Evolutionary conservation across 257 asterid species (phyloP).

Genomic region (Mitragyna speciosa): DNA sequence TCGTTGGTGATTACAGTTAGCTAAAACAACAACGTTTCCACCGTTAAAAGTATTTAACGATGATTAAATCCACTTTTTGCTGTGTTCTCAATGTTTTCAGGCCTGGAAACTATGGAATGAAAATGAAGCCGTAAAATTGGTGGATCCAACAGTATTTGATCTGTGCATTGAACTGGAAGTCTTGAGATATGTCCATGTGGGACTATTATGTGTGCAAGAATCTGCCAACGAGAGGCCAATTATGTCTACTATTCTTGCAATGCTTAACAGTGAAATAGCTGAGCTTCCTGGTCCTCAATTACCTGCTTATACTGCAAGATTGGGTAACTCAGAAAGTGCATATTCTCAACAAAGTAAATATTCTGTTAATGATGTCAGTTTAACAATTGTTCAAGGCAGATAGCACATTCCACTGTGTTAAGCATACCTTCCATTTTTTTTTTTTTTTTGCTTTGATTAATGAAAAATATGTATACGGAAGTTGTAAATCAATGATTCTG

Average conservation of each 20-base stretch:
- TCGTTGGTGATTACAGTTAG: neutral
- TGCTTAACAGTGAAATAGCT: constrained; percentile 48
- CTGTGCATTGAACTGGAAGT: constrained; percentile 28
- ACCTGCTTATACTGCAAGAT: constrained; percentile 32
- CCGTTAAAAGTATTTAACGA: no score
- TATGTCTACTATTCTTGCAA: constrained; percentile 43
- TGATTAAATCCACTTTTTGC: neutral
- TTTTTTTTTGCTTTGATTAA: neutral
- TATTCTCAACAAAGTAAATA: constrained; percentile 32
- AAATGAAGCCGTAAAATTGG: constrained; percentile 21
- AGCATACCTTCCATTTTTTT: neutral
- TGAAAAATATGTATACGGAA: neutral
- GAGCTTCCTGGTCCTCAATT: constrained; percentile 52
- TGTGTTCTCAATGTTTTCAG: constrained; percentile 27
- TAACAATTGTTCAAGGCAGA: constrained; percentile 47
- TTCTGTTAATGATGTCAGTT: constrained; percentile 36
- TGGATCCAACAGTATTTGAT: constrained; percentile 41
- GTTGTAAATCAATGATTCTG: neutral
- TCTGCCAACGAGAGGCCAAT: constrained; percentile 54
- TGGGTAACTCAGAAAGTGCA: constrained; percentile 26
- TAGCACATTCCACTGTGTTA: neutral
- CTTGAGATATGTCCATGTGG: constrained; percentile 54
- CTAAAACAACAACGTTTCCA: neutral
- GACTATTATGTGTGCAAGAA: constrained; percentile 70
- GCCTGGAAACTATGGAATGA: constrained; percentile 56